Percentiles rank a stretch among this genome's conserved stretches.
These are phyloP conservation scores for Gloeophyllum trabeum DNA, from an alignment of 768 basidiomycete species.

Conservation along the genomic window DNA sequence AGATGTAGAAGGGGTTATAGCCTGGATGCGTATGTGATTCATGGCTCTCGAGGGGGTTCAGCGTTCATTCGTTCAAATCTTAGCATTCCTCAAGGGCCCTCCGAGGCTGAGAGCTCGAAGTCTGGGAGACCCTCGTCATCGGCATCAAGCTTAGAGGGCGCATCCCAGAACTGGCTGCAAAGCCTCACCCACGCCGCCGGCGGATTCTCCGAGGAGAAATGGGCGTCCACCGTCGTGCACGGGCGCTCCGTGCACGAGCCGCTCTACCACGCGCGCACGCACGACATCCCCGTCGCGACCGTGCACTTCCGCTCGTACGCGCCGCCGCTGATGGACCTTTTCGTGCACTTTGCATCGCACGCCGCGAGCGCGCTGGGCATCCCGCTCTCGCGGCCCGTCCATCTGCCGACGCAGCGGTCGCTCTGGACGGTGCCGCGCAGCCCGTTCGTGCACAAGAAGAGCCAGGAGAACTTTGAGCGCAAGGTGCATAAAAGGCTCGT, in stretches of 20 bases:
- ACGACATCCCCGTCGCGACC: slow-evolving; percentile 67
- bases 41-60: no score
- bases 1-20: no score
- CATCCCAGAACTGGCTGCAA: no score
- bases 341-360: slow-evolving; percentile 75
- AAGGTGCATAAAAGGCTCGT: slow-evolving; percentile 74
- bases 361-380: slow-evolving; percentile 80
- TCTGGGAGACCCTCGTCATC: no score
- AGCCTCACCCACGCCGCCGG: no score
- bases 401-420: slow-evolving; percentile 62
- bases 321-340: slow-evolving; percentile 56
- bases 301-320: slow-evolving; percentile 80
- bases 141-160: no score
- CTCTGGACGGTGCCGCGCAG: slow-evolving; percentile 80
- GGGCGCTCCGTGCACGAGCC: slow-evolving; percentile 49
- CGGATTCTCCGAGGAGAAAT: slow-evolving; percentile 20
- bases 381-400: slow-evolving; percentile 52
- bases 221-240: slow-evolving; percentile 45
- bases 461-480: slow-evolving; percentile 91
- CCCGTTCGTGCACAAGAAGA: slow-evolving; percentile 90
- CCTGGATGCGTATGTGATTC: no score
- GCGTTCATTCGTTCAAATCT: no score
- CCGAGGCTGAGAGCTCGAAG: no score
- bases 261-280: slow-evolving; percentile 44
- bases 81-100: no score